Conservation (phyloP, 2,329 filamentous ascomycete species). For the Scolecobasidium constrictum region DNA sequence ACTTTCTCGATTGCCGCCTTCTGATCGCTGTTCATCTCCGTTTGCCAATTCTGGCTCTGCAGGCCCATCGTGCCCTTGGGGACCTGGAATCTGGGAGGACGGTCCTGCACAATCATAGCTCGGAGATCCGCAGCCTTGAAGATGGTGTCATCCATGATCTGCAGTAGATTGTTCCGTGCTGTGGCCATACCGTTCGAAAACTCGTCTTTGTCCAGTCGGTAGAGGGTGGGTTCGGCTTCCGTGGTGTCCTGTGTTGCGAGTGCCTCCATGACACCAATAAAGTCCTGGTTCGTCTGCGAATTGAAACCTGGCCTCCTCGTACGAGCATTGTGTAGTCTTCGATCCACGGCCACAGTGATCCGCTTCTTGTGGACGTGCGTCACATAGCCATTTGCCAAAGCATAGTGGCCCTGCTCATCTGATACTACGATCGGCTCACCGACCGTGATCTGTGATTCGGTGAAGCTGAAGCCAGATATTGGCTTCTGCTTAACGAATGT, state of each 20-base stretch:
- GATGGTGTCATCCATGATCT: slow-evolving; percentile 74
- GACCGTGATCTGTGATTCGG: slow-evolving; percentile 76
- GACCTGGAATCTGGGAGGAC: slow-evolving; percentile 61
- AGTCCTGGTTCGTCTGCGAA: slow-evolving; percentile 66
- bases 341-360: slow-evolving; percentile 83
- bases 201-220: slow-evolving; percentile 92
- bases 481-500: slow-evolving; percentile 63
- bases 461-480: slow-evolving; percentile 61
- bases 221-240: slow-evolving; percentile 47
- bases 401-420: slow-evolving; percentile 90
- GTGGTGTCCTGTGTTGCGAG: slow-evolving; percentile 11
- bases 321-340: slow-evolving; percentile 76
- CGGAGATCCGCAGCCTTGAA: slow-evolving; percentile 63
- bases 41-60: slow-evolving; percentile 40
- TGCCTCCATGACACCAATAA: slow-evolving; percentile 86
- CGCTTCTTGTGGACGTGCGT: slow-evolving; percentile 62
- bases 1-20: slow-evolving; percentile 81
- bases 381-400: slow-evolving; percentile 84
- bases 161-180: slow-evolving; percentile 85
- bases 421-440: slow-evolving; percentile 96
- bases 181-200: slow-evolving; percentile 97
- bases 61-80: slow-evolving; percentile 53
- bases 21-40: slow-evolving; percentile 78
- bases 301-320: slow-evolving; percentile 68
- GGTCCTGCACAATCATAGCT: slow-evolving; percentile 67